These are phyloP conservation scores for Sapria himalayana DNA, from an alignment of 345 rosid genomes.

Conservation along the genomic window DNA sequence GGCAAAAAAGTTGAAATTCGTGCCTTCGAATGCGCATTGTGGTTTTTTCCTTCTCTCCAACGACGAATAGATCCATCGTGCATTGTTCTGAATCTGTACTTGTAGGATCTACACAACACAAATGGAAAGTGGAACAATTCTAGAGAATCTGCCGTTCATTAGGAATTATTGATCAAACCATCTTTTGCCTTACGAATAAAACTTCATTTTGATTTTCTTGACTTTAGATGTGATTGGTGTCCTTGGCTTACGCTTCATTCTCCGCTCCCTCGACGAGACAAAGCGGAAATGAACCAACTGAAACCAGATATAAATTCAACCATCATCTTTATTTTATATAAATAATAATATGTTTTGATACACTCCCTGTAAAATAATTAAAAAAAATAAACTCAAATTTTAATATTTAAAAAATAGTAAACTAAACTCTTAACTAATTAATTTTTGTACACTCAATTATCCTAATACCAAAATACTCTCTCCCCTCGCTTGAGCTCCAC, in stretches of 20 bases:
- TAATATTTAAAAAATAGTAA: too few species aligned
- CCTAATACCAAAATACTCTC: too few species aligned
- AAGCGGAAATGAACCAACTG: constrained; percentile 3
- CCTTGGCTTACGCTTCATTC: constrained; percentile 9
- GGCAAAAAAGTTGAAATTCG: not conserved
- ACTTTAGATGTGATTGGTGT: constrained; percentile 8
- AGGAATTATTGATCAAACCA: not conserved
- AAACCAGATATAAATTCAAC: too few species aligned
- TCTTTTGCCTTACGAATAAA: constrained; percentile 3
- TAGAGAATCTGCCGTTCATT: too few species aligned
- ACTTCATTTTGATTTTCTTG: constrained; percentile 7
- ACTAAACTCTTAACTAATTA: too few species aligned
- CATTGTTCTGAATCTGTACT: constrained; percentile 6
- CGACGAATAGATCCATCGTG: constrained; percentile 8
- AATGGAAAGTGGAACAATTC: not conserved
- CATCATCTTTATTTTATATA: too few species aligned
- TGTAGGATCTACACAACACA: constrained; percentile 2
- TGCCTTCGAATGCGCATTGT: constrained; percentile 8
- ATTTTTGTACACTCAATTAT: too few species aligned
- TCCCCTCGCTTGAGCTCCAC: too few species aligned
- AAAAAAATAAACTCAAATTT: too few species aligned
- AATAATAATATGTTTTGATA: too few species aligned
- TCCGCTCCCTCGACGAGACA: constrained; percentile 10
- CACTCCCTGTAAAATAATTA: too few species aligned
- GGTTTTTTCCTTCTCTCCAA: constrained; percentile 8